phyloP scores from a whole-genome alignment of 768 basidiomycete genomes.

The Clitopilus passeckerianus region DNA sequence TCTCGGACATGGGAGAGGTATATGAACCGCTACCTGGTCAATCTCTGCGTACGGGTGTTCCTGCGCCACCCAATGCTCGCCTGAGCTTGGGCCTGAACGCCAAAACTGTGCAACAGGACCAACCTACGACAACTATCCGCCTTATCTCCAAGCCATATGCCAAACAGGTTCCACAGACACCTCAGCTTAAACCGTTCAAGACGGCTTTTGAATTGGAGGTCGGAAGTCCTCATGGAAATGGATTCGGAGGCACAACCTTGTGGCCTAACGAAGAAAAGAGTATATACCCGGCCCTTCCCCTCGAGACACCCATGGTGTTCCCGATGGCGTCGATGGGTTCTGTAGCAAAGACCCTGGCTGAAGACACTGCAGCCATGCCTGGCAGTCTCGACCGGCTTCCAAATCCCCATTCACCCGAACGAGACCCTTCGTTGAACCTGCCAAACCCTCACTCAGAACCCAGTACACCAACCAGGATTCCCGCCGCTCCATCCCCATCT shows the following conservation, averaged over 20 bases:
- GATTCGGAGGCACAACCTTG: conserved; percentile 13
- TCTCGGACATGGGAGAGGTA: conserved; percentile 23
- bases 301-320: conserved; percentile 19
- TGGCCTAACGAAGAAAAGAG: conserved; percentile 24
- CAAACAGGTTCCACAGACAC: conserved; percentile 33
- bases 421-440: not conserved
- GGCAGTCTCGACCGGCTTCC: conserved; percentile 17
- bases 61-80: conserved; percentile 56
- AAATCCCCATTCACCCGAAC: not conserved
- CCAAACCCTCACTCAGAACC: not conserved
- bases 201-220: conserved; percentile 67
- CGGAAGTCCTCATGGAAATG: conserved; percentile 38
- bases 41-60: conserved; percentile 50
- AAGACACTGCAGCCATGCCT: conserved; percentile 27
- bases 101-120: conserved; percentile 31
- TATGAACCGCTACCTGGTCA: conserved; percentile 56
- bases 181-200: conserved; percentile 59
- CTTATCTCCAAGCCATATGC: conserved; percentile 34
- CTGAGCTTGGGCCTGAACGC: conserved; percentile 51
- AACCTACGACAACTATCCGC: conserved; percentile 48
- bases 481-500: conserved; percentile 10
- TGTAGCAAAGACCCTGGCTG: conserved; percentile 14
- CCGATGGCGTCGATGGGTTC: conserved; percentile 3
- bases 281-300: conserved; percentile 35
- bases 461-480: conserved; percentile 4